Conservation (phyloP, 176 grass and related monocot genomes). For the Melocanna baccifera region DNA sequence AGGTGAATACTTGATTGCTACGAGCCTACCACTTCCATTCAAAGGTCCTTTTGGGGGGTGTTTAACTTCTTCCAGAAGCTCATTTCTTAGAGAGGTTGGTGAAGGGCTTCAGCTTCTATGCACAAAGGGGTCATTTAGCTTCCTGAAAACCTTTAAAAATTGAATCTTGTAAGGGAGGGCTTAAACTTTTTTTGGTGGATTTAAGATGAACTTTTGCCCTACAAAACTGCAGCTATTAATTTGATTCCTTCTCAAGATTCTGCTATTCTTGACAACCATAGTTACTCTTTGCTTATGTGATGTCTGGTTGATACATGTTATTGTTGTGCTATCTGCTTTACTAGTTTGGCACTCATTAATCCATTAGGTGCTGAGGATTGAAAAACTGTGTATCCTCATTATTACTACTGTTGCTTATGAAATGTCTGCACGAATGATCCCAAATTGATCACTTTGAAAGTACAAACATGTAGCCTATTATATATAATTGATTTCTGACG, state of each 20-base stretch:
- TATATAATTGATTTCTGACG: too few species aligned
- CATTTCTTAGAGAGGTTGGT: not conserved
- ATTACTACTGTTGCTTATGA: not conserved
- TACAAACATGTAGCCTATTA: too few species aligned
- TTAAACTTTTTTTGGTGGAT: not conserved
- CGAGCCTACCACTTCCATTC: not conserved
- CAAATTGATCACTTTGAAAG: too few species aligned
- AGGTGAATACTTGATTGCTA: conserved; percentile 49
- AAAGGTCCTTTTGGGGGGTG: not conserved
- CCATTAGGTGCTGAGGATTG: not conserved
- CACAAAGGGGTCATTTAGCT: conserved; percentile 3
- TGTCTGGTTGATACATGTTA: not conserved
- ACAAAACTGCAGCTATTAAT: not conserved
- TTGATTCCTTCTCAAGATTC: not conserved
- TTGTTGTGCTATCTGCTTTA: not conserved
- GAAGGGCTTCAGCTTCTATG: not conserved
- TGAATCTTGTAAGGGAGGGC: not conserved
- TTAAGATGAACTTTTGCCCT: not conserved
- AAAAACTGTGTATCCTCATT: not conserved
- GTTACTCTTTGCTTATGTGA: conserved; percentile 13
- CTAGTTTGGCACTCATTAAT: not conserved
- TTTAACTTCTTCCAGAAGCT: conserved; percentile 5
- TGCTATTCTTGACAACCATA: not conserved
- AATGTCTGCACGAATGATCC: not conserved
- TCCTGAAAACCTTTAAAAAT: not conserved